These are phyloP conservation scores for Kluyveromyces wickerhamii DNA, from an alignment of 805 yeast species.

Conservation along the genomic window DNA sequence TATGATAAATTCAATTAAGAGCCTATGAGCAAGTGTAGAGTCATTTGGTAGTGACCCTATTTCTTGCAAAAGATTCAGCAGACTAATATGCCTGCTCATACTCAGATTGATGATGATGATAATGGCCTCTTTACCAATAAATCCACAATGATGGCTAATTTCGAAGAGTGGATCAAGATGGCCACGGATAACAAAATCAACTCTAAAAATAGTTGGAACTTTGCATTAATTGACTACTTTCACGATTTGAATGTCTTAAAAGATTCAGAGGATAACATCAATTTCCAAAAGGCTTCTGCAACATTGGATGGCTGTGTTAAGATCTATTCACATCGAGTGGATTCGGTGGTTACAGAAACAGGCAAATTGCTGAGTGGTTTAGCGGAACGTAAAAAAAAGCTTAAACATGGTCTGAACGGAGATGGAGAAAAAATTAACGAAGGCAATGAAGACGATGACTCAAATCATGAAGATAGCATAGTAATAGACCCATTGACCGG, in stretches of 20 bases:
- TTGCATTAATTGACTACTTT: conserved; percentile 86
- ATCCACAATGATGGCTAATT: conserved; percentile 42
- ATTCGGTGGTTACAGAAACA: conserved; percentile 85
- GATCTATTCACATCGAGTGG: conserved; percentile 84
- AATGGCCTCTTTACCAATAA: conserved; percentile 27
- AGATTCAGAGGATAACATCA: conserved; percentile 69
- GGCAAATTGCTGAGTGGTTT: conserved; percentile 75
- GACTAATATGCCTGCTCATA: conserved; percentile 17
- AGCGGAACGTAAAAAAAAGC: conserved; percentile 36
- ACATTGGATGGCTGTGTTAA: conserved; percentile 93
- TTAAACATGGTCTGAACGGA: conserved; percentile 17
- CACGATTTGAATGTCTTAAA: conserved; percentile 69
- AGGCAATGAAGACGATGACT: conserved; percentile 14
- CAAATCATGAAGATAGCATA: conserved; percentile 16
- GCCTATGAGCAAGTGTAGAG: too few species aligned
- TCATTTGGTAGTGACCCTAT: too few species aligned
- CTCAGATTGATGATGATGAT: conserved; percentile 18
- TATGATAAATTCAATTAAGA: too few species aligned
- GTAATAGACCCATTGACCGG: conserved; percentile 30
- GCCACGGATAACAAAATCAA: conserved; percentile 82
- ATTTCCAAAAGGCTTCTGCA: conserved; percentile 85
- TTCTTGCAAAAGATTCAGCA: too few species aligned
- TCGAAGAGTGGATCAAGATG: conserved; percentile 75
- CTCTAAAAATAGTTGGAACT: conserved; percentile 79
- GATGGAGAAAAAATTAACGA: conserved; percentile 22